Evolutionary conservation across 495 filamentous ascomycete species (phyloP).

Genomic region (Xylaria curta): DNA sequence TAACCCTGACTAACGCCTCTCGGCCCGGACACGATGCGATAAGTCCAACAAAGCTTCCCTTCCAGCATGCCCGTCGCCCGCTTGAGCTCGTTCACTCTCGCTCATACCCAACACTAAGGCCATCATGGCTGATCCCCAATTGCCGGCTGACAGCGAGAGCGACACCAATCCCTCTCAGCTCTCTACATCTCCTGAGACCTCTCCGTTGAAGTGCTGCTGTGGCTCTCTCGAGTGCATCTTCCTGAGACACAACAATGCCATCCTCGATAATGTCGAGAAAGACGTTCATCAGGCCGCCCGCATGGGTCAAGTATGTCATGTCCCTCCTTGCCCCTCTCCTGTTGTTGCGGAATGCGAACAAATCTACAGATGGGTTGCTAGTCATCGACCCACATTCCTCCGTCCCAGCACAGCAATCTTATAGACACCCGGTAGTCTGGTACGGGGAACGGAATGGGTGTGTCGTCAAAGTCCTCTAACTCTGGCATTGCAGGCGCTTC

Average conservation of each 20-base stretch:
- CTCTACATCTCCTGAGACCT: slow-evolving; percentile 30
- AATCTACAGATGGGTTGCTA: slow-evolving; percentile 14
- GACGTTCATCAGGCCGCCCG: slow-evolving; percentile 84
- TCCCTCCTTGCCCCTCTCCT: background rate
- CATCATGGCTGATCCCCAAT: slow-evolving; percentile 38
- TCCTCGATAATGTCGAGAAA: slow-evolving; percentile 80
- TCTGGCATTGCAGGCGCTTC: slow-evolving; percentile 81
- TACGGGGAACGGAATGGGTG: slow-evolving; percentile 42
- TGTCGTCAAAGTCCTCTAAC: slow-evolving; percentile 56
- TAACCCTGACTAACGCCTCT: background rate
- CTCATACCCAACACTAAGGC: slow-evolving; percentile 26
- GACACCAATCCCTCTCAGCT: slow-evolving; percentile 24
- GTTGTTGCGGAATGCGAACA: slow-evolving; percentile 20
- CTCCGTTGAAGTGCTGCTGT: slow-evolving; percentile 73
- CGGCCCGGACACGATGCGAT: slow-evolving; percentile 11
- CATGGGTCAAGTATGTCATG: slow-evolving; percentile 77
- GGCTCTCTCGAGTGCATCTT: slow-evolving; percentile 80
- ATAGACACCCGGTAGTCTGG: background rate
- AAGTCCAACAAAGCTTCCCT: background rate
- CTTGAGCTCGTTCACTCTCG: slow-evolving; percentile 25
- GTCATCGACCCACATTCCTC: slow-evolving; percentile 21
- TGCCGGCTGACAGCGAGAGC: slow-evolving; percentile 28
- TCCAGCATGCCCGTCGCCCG: slow-evolving; percentile 39
- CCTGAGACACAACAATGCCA: slow-evolving; percentile 76
- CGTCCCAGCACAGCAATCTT: background rate